Evolutionary conservation across 2,329 filamentous ascomycete genomes (phyloP).

Genomic region (Metarhizium guizhouense): DNA sequence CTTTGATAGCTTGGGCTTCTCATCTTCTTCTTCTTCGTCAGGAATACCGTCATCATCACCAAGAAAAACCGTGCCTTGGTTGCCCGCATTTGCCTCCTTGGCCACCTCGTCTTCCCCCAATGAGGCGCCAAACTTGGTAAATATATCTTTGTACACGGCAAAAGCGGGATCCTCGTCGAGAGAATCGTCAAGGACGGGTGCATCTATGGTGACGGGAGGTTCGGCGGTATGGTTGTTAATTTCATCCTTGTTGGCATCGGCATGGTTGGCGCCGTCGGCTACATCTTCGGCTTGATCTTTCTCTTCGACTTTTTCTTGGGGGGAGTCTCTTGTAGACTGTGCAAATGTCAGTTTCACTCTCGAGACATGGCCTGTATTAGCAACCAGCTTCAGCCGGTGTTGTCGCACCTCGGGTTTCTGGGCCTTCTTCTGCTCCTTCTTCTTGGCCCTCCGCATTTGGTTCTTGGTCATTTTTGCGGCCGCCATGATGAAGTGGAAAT

Average conservation of each 20-base stretch:
- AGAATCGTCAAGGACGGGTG: constrained; percentile 51
- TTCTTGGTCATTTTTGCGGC: constrained; percentile 80
- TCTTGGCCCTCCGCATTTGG: constrained; percentile 84
- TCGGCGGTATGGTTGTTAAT: constrained; percentile 10
- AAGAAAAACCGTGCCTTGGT: constrained; percentile 79
- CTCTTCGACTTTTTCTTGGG: not conserved
- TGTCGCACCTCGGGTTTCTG: constrained; percentile 42
- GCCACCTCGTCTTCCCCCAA: constrained; percentile 53
- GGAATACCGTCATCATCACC: constrained; percentile 81
- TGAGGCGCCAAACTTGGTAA: constrained; percentile 65
- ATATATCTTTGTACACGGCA: constrained; percentile 74
- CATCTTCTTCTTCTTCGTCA: constrained; percentile 63
- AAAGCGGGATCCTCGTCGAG: constrained; percentile 65
- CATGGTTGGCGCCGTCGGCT: not conserved
- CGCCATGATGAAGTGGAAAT: constrained; percentile 40
- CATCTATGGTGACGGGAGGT: constrained; percentile 32
- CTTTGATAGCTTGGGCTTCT: constrained; percentile 71
- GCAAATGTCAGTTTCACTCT: not conserved
- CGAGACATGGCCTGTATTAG: not conserved
- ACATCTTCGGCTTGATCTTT: constrained; percentile 20
- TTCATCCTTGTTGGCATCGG: not conserved
- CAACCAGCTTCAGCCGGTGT: not conserved
- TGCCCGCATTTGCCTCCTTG: constrained; percentile 57
- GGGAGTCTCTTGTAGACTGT: not conserved
- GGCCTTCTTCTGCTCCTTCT: constrained; percentile 80